Evolutionary conservation across 192 early-diverging fungal species (phyloP), one percentile per base, ranked within the genome.

Genomic region (Gamsiella multidivaricata): DNA sequence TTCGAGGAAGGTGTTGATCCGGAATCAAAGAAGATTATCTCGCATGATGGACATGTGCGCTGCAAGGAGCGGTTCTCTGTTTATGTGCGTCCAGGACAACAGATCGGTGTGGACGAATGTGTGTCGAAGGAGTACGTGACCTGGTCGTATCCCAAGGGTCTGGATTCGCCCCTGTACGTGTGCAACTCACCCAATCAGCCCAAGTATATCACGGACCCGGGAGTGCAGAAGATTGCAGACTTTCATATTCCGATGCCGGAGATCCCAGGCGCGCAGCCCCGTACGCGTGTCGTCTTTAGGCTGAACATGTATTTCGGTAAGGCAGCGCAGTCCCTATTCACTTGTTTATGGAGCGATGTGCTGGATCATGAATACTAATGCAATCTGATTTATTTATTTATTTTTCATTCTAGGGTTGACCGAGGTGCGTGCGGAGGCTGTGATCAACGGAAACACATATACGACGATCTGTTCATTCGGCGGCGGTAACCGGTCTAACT

Each of bases 1-100:
- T 85, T 83, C 55, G 81, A 82, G 61, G 84, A 85, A 59, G 84
- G 84, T 26, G 59, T 85, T 8, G 84, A 85, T 62, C 81, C 79
- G 7, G 67, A 65, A 11, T 73, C 67, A 9, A 83, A 85, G 36
- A 81, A 74, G 47, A 85, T 85, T 32, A 68, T 75, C 8, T 70
- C 81, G 11, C 69, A 80, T 23, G 84, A 85, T 71, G 81, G 81
- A 17, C 80, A 80, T 63, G 58, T 81, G 28, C 79, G 81, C 5
- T 82, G 84, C 68, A 80, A 85, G 61, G 82, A 85, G 25, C 67
- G 74, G 14, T 85, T 85, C 70, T 85, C 79, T 31, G 84, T 81
- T 0, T 85, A 81, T 67, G 74, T 85, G 2, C 67, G 71, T 9
- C 73, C 79, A 26, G 81, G 83, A 1, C 71, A 75, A 7, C 64